These are phyloP conservation scores for Punctularia strigosozonata DNA, from an alignment of 768 basidiomycete genomes.

Conservation along the genomic window DNA sequence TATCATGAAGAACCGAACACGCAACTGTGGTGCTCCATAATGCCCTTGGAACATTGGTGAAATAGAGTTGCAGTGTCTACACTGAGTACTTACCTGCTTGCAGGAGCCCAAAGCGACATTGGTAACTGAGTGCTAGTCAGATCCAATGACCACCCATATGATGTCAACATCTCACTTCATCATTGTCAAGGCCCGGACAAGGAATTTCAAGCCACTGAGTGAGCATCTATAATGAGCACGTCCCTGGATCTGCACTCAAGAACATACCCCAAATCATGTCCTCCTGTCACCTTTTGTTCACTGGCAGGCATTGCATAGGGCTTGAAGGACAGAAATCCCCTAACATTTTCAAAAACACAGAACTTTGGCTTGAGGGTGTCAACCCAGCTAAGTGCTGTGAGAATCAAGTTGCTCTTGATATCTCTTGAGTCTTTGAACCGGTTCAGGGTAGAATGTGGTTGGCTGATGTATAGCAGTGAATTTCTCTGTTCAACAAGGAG, in stretches of 20 bases:
- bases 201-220: constrained; percentile 59
- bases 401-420: constrained; percentile 53
- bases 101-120: constrained; percentile 28
- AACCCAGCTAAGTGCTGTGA: constrained; percentile 39
- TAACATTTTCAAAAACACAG: constrained; percentile 38
- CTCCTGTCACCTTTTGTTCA: constrained; percentile 41
- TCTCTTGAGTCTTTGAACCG: constrained; percentile 61
- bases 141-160: background rate
- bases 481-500: background rate
- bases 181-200: constrained; percentile 45
- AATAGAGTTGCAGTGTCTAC: too few species aligned
- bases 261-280: constrained; percentile 67
- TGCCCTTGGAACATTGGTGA: too few species aligned
- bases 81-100: too few species aligned
- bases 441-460: constrained; percentile 63
- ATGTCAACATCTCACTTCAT: constrained; percentile 38
- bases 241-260: too few species aligned
- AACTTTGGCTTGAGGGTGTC: constrained; percentile 29
- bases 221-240: too few species aligned
- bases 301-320: constrained; percentile 25
- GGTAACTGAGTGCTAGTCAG: constrained; percentile 22
- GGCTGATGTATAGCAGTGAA: constrained; percentile 28
- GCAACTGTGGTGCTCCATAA: constrained; percentile 33
- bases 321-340: constrained; percentile 29
- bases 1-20: constrained; percentile 38